These are phyloP conservation scores for Tricholoma sp. DNA, from an alignment of 768 basidiomycete species.

Conservation along the genomic window DNA sequence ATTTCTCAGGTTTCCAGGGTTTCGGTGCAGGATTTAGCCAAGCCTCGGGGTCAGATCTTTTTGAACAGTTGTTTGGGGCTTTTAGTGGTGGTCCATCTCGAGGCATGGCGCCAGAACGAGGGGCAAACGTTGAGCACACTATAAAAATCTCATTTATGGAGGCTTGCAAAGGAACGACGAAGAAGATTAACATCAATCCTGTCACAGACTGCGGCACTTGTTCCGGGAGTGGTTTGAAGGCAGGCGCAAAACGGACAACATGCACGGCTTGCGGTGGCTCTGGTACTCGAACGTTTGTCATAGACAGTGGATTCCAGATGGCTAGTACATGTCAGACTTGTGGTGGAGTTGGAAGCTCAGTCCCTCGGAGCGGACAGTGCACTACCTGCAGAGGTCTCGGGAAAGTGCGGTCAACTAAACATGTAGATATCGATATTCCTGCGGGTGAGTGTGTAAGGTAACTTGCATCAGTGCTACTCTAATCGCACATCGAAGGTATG, in stretches of 20 bases:
- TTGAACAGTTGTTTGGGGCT: slow-evolving; percentile 80
- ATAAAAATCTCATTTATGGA: slow-evolving; percentile 85
- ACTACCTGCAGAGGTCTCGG: slow-evolving; percentile 81
- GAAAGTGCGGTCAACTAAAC: slow-evolving; percentile 75
- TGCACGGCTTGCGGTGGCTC: slow-evolving; percentile 83
- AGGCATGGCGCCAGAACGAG: slow-evolving; percentile 45
- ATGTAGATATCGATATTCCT: slow-evolving; percentile 79
- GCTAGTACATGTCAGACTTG: slow-evolving; percentile 85
- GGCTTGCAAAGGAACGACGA: slow-evolving; percentile 84
- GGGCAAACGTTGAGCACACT: slow-evolving; percentile 78
- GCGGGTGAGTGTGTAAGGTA: slow-evolving; percentile 51
- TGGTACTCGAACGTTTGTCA: slow-evolving; percentile 83
- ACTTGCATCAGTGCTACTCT: slow-evolving; percentile 4
- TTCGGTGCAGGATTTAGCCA: slow-evolving; percentile 58
- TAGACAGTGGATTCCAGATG: slow-evolving; percentile 96
- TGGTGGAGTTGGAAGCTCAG: slow-evolving; percentile 71
- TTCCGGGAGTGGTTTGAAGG: slow-evolving; percentile 80
- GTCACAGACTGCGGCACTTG: slow-evolving; percentile 83
- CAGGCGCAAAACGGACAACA: slow-evolving; percentile 74
- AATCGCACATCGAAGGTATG: slow-evolving; percentile 49
- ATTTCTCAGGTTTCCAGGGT: slow-evolving; percentile 53
- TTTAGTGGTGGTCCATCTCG: slow-evolving; percentile 45
- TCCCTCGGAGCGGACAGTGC: slow-evolving; percentile 79
- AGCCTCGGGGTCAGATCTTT: slow-evolving; percentile 58
- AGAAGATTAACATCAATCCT: slow-evolving; percentile 72